A percentile compares a stretch with the other conserved stretches of the same genome.
Evolutionary conservation across 2,329 filamentous ascomycete genomes (phyloP).

Genomic region (Cercospora sp.): DNA sequence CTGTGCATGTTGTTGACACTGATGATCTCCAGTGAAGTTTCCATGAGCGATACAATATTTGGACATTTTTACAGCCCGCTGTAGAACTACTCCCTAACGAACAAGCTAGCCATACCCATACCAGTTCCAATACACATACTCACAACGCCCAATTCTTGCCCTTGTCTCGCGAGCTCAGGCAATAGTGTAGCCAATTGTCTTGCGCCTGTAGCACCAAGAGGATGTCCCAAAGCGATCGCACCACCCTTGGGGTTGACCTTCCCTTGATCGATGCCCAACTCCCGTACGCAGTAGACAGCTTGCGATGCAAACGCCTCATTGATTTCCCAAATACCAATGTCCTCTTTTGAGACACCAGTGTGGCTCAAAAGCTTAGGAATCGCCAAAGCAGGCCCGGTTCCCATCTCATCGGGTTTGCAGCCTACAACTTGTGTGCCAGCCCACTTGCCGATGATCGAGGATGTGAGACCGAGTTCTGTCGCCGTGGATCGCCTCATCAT

Average conservation of each 20-base stretch:
- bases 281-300: slow-evolving; percentile 68
- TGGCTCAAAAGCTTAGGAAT: slow-evolving; percentile 77
- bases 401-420: slow-evolving; percentile 90
- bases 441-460: slow-evolving; percentile 77
- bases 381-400: slow-evolving; percentile 80
- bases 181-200: slow-evolving; percentile 76
- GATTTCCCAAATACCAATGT: slow-evolving; percentile 87
- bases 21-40: too few species aligned
- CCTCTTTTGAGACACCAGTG: slow-evolving; percentile 64
- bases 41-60: too few species aligned
- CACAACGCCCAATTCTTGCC: slow-evolving; percentile 76
- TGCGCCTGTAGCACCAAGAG: slow-evolving; percentile 83
- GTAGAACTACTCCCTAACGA: slow-evolving; percentile 46
- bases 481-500: slow-evolving; percentile 84
- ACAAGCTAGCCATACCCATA: slow-evolving; percentile 56
- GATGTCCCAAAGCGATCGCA: slow-evolving; percentile 91
- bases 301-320: slow-evolving; percentile 76
- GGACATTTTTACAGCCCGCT: background rate
- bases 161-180: slow-evolving; percentile 64
- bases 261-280: slow-evolving; percentile 65
- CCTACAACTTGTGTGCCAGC: slow-evolving; percentile 74
- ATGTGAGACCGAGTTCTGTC: slow-evolving; percentile 66
- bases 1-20: too few species aligned
- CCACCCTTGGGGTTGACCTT: slow-evolving; percentile 90
- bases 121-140: slow-evolving; percentile 73